Evolutionary conservation across 1,284 basidiomycete species (phyloP).

Genomic region (Amylostereum areolatum): DNA sequence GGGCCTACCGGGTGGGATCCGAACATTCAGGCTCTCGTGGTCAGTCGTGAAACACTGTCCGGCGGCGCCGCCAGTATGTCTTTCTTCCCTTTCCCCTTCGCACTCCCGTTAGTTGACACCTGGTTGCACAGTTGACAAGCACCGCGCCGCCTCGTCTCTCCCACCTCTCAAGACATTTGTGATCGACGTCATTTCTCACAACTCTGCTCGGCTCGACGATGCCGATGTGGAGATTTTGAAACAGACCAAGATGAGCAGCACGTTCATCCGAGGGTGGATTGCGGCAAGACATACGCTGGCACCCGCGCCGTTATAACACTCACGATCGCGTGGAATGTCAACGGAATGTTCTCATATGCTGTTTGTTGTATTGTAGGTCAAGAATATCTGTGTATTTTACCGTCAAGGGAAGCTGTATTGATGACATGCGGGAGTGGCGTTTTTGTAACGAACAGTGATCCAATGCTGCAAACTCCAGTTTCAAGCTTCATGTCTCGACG

Average conservation of each 20-base stretch:
- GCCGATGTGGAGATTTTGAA: slow-evolving; percentile 64
- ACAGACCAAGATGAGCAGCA: slow-evolving; percentile 85
- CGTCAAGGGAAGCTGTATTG: too few relatives aligned
- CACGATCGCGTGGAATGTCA: neutral
- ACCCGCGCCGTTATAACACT: too few relatives aligned
- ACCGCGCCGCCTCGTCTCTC: slow-evolving; percentile 49
- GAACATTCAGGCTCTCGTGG: slow-evolving; percentile 81
- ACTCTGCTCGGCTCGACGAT: slow-evolving; percentile 45
- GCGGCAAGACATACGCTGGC: slow-evolving; percentile 12
- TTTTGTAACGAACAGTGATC: too few relatives aligned
- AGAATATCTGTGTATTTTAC: too few relatives aligned
- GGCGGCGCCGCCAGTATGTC: slow-evolving; percentile 70
- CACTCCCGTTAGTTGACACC: neutral
- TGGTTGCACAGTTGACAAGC: slow-evolving; percentile 53
- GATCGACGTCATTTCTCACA: slow-evolving; percentile 83
- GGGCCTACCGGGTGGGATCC: slow-evolving; percentile 85
- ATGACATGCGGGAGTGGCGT: too few relatives aligned
- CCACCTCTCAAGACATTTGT: slow-evolving; percentile 64
- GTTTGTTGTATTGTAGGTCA: too few relatives aligned
- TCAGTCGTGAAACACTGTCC: slow-evolving; percentile 77
- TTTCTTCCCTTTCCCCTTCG: neutral
- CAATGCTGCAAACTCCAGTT: too few relatives aligned
- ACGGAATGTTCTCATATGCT: too few relatives aligned
- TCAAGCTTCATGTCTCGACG: too few relatives aligned
- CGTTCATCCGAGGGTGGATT: slow-evolving; percentile 84